Conservation (phyloP, 768 basidiomycete genomes). For the Panaeolus papilionaceus region DNA sequence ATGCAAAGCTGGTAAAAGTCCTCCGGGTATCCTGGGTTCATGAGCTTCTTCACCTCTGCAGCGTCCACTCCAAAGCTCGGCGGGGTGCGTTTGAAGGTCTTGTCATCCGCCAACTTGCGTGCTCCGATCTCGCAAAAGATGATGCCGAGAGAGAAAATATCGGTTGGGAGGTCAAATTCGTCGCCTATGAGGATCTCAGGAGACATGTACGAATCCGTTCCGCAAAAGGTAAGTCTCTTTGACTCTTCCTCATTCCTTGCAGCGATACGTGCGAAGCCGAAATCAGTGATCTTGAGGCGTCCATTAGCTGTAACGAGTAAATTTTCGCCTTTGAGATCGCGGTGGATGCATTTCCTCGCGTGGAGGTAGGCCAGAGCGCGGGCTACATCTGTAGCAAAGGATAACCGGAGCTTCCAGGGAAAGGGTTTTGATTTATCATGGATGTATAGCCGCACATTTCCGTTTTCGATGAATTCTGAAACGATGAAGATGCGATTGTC, state of each 20-base stretch:
- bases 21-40: conserved; percentile 78
- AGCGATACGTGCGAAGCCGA: conserved; percentile 95
- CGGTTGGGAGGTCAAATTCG: conserved; percentile 93
- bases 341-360: conserved; percentile 87
- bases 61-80: conserved; percentile 82
- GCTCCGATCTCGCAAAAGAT: conserved; percentile 93
- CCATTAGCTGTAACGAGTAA: conserved; percentile 94
- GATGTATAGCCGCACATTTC: conserved; percentile 92
- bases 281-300: conserved; percentile 97
- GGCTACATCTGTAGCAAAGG: conserved; percentile 94
- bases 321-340: conserved; percentile 97
- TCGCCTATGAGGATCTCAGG: conserved; percentile 93
- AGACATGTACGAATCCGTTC: conserved; percentile 96
- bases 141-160: conserved; percentile 92
- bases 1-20: conserved; percentile 80
- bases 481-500: conserved; percentile 92
- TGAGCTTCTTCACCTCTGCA: conserved; percentile 71
- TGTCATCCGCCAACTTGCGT: conserved; percentile 84
- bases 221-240: conserved; percentile 84
- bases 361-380: conserved; percentile 98
- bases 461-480: conserved; percentile 93
- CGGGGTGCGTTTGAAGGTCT: conserved; percentile 75
- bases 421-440: conserved; percentile 83
- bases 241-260: conserved; percentile 91
- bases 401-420: conserved; percentile 92